These are phyloP conservation scores for Thalassiosira livingstoniorum DNA, from an alignment of 352 stramenopile species.

Conservation along the genomic window DNA sequence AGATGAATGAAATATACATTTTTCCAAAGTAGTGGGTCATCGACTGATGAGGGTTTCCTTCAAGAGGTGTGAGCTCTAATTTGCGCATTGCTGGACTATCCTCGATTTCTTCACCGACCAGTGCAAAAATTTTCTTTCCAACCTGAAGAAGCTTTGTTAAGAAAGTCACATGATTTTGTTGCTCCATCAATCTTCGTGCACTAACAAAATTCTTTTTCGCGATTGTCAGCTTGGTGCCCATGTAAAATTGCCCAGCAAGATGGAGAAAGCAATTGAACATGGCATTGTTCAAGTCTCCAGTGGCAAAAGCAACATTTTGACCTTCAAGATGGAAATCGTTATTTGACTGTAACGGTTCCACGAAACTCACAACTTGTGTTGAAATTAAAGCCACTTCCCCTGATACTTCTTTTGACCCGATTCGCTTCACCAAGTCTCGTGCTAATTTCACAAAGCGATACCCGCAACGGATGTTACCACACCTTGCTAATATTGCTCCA, in stretches of 20 bases:
- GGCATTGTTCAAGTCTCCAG: conserved; percentile 24
- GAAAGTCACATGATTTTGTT: neutral
- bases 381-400: conserved; percentile 13
- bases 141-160: neutral
- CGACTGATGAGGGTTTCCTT: neutral
- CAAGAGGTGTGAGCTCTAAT: neutral
- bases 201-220: neutral
- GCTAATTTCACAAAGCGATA: conserved; percentile 33
- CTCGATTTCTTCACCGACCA: no score
- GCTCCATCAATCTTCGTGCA: neutral
- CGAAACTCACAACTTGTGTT: conserved; percentile 14
- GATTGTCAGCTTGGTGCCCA: conserved; percentile 2
- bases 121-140: neutral
- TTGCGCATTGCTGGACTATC: neutral
- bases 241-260: conserved; percentile 1
- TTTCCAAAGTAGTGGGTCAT: conserved; percentile 8
- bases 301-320: conserved; percentile 25
- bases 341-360: conserved; percentile 15
- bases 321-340: conserved; percentile 19
- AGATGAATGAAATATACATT: conserved; percentile 35
- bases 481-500: conserved; percentile 16
- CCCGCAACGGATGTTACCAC: conserved; percentile 23
- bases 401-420: conserved; percentile 32
- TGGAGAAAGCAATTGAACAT: conserved; percentile 15
- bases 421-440: conserved; percentile 8